Evolutionary conservation across 345 rosid species (phyloP), one percentile per base, ranked within the genome.

Genomic region (Eucalyptus victrix): DNA sequence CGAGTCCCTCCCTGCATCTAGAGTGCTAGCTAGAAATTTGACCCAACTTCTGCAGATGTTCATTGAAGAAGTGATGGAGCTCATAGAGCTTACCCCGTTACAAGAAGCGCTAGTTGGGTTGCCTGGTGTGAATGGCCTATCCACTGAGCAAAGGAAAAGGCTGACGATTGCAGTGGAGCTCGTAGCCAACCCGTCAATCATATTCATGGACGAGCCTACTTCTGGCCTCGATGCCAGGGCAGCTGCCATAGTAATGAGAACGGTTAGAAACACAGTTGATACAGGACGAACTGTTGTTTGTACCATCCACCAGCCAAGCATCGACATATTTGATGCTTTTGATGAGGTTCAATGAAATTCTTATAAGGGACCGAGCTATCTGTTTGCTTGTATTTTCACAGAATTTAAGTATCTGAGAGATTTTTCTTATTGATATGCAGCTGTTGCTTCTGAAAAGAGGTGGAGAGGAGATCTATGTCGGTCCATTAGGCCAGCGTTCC

Each of bases 181-280:
- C 32, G 95, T 95, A 37, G 95, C 96, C 18, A 95, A 95, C 88
- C 96, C 97, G 8, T 94, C 95, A 16, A 94, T 95, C 88, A 94
- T 94, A 87, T 95, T 95, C 91, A 94, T 94, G 97, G 97, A 95
- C 49, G 97, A 94, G 89, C 97, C 97, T 49, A 95, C 97, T 28
- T 94, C 96, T 12, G 97, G 95, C 45, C 95, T 95, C 49, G 97
- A 95, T 91, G 97, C 97, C 40, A 92, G 97, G 60, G 97, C 96
- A 5, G 97, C 97, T 40, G 97, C 97, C 23, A 94, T 95, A 37
- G 96, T 94, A 16, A 95, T 95, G 96, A 92, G 97, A 93, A 93
- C 95, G 4, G 97, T 95, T 67, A 92, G 96, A 88, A 95, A 94
- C 92, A 95, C 94, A 1, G 97, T 94, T 50, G 95, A 94, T 87